Percentiles rank a stretch among this genome's conserved stretches.
These are phyloP conservation scores for Rosellinia necatrix DNA, from an alignment of 2,329 filamentous ascomycete species.

Conservation along the genomic window DNA sequence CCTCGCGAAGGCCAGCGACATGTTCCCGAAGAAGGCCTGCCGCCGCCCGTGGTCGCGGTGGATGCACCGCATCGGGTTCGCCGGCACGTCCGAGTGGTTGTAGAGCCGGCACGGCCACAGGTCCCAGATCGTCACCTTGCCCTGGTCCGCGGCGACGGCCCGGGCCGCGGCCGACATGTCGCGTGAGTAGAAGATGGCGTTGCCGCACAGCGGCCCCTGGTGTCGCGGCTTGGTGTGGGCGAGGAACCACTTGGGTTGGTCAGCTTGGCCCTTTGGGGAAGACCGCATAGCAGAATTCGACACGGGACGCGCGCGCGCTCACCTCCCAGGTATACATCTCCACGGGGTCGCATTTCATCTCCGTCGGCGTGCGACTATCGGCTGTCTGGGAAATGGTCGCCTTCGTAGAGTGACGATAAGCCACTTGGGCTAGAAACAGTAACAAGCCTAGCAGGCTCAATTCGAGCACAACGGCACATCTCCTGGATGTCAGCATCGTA, in stretches of 20 bases:
- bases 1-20: constrained; percentile 14
- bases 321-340: too few species aligned
- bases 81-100: not conserved
- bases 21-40: constrained; percentile 15
- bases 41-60: not conserved
- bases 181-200: constrained; percentile 14
- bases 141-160: not conserved
- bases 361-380: too few species aligned
- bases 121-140: constrained; percentile 11
- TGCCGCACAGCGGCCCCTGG: not conserved
- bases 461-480: too few species aligned
- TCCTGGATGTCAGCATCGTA: too few species aligned
- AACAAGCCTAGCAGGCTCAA: too few species aligned
- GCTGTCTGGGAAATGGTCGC: too few species aligned
- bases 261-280: too few species aligned
- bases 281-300: too few species aligned
- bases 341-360: too few species aligned
- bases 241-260: constrained; percentile 1
- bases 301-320: too few species aligned
- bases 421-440: too few species aligned
- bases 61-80: constrained; percentile 19
- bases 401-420: too few species aligned
- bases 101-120: constrained; percentile 1
- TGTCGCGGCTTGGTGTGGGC: not conserved
- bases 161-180: constrained; percentile 15